Conservation (phyloP, 2,329 filamentous ascomycete genomes). For the Botrytis galanthina region DNA sequence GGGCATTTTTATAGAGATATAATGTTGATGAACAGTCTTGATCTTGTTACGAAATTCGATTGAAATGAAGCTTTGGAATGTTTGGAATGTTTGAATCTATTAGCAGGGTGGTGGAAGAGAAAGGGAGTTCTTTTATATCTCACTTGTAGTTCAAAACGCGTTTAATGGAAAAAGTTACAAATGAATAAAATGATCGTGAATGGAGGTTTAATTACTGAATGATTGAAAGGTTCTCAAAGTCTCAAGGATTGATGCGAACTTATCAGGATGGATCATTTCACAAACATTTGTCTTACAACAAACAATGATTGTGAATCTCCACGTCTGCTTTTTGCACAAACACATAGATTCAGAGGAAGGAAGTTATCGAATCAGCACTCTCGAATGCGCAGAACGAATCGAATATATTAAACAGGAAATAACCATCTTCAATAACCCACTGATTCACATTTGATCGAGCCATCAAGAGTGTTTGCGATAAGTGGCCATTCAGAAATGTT, state of each 20-base stretch:
- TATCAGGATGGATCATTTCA: neutral
- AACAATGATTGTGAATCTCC: neutral
- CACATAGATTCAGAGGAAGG: no score
- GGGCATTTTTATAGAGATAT: neutral
- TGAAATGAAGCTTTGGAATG: no score
- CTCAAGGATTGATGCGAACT: neutral
- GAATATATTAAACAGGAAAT: neutral
- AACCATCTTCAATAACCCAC: neutral
- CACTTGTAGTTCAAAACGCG: neutral
- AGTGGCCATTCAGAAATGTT: neutral
- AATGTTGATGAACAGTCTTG: neutral
- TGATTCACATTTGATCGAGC: neutral
- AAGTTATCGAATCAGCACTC: neutral
- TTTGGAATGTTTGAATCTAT: neutral
- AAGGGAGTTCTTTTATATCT: neutral
- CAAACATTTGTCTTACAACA: neutral
- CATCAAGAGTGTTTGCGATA: neutral
- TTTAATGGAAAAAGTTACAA: neutral
- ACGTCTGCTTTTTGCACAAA: neutral
- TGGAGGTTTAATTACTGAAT: neutral
- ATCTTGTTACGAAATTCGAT: fast-evolving
- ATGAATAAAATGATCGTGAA: neutral
- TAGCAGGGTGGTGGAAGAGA: neutral
- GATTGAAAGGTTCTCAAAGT: neutral
- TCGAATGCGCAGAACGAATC: neutral